These are phyloP conservation scores for Pseudogymnoascus sp. DNA, from an alignment of 2,329 filamentous ascomycete species.

Conservation along the genomic window DNA sequence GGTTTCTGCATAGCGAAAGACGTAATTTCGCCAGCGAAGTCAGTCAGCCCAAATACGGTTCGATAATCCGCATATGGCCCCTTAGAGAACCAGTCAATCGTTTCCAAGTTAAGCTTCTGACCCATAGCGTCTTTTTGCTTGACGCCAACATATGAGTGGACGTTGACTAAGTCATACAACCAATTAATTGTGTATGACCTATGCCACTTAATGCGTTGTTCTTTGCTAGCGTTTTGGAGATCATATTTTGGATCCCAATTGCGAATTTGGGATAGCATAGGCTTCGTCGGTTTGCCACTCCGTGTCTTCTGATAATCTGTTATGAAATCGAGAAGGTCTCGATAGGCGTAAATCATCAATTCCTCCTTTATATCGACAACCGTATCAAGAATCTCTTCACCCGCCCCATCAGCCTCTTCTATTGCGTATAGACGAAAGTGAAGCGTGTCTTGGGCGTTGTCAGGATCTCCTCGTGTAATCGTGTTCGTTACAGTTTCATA, in stretches of 20 bases:
- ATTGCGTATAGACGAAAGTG: no score
- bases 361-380: conserved; percentile 37
- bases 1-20: no score
- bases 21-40: no score
- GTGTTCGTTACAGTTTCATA: conserved; percentile 37
- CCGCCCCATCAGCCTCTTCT: background rate
- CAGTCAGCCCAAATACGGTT: no score
- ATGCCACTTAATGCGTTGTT: conserved; percentile 39
- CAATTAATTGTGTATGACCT: conserved; percentile 43
- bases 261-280: conserved; percentile 33
- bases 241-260: conserved; percentile 38
- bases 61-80: no score
- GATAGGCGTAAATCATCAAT: conserved; percentile 37
- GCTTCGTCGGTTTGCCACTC: conserved; percentile 40
- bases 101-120: conserved; percentile 30
- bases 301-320: conserved; percentile 38
- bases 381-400: conserved; percentile 19
- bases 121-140: conserved; percentile 32
- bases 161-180: conserved; percentile 45
- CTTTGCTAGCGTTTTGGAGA: conserved; percentile 31
- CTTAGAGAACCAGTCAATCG: conserved; percentile 34
- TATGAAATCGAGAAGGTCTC: conserved; percentile 38
- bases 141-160: conserved; percentile 36
- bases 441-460: conserved; percentile 28
- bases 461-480: conserved; percentile 33